phyloP scores from a whole-genome alignment of 2,329 filamentous ascomycete species.

The Lasiodiplodia citricola region DNA sequence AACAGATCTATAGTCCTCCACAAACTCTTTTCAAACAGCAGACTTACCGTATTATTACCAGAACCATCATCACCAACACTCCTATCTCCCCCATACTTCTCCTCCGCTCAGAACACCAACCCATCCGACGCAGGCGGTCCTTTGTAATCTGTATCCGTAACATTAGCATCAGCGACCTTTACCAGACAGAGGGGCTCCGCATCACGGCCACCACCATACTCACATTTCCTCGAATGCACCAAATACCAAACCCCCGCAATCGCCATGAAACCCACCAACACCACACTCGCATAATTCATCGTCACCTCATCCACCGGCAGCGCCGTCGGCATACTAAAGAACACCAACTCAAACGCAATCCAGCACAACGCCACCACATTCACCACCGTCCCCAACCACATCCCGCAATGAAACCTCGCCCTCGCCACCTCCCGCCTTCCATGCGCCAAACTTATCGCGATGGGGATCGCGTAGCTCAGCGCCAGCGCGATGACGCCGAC shows the following conservation, averaged over 20 bases:
- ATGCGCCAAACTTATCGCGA: constrained; percentile 55
- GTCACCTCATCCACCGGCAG: constrained; percentile 58
- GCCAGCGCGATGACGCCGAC: constrained; percentile 64
- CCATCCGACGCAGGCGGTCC: constrained; percentile 1
- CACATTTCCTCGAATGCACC: constrained; percentile 23
- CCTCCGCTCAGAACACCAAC: not conserved
- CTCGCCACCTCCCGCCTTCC: constrained; percentile 50
- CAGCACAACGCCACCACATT: constrained; percentile 57
- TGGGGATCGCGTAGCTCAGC: constrained; percentile 62
- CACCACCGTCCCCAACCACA: constrained; percentile 48
- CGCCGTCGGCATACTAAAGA: constrained; percentile 61
- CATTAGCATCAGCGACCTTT: not conserved
- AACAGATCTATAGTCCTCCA: too few species aligned
- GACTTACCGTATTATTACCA: too few species aligned
- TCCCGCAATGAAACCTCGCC: constrained; percentile 57
- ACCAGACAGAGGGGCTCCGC: too few species aligned
- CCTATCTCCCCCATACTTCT: not conserved
- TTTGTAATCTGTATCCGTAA: not conserved
- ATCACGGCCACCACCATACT: not conserved
- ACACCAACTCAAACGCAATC: constrained; percentile 51
- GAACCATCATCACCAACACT: too few species aligned
- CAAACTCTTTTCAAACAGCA: too few species aligned
- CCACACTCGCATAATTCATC: constrained; percentile 64
- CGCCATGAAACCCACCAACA: constrained; percentile 58
- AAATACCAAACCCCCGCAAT: constrained; percentile 22